Percentiles rank a stretch among this genome's conserved stretches.
These are phyloP conservation scores for Backusella luteola DNA, from an alignment of 192 early-diverging fungal genomes.

Conservation along the genomic window DNA sequence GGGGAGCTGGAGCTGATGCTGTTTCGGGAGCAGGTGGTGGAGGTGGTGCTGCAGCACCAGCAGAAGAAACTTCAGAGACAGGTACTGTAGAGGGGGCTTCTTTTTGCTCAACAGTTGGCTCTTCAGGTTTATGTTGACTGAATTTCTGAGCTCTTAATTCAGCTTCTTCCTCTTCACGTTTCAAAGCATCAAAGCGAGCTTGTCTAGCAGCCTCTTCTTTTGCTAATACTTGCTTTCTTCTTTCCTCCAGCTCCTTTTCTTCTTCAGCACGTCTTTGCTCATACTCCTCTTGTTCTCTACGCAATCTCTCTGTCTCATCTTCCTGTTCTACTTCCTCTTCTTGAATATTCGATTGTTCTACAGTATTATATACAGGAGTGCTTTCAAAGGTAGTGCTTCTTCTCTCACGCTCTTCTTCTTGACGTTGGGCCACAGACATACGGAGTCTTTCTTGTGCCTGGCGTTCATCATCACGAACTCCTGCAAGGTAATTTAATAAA, in stretches of 20 bases:
- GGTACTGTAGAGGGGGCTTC: neutral
- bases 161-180: constrained; percentile 8
- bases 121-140: constrained; percentile 9
- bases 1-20: neutral
- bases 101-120: neutral
- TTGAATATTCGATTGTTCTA: constrained; percentile 8
- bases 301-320: constrained; percentile 5
- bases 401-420: constrained; percentile 32
- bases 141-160: neutral
- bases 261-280: constrained; percentile 11
- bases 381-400: constrained; percentile 21
- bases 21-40: constrained; percentile 1
- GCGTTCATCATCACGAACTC: constrained; percentile 31
- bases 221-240: constrained; percentile 14
- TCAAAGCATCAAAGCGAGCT: constrained; percentile 16
- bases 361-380: constrained; percentile 4
- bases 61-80: neutral
- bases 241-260: constrained; percentile 4
- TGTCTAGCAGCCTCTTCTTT: constrained; percentile 16
- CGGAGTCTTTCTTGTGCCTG: constrained; percentile 37
- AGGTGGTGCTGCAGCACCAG: constrained; percentile 9
- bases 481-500: constrained; percentile 14
- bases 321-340: constrained; percentile 7
- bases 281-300: constrained; percentile 13
- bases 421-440: constrained; percentile 35